Conservation (phyloP, 2,329 filamentous ascomycete genomes). For the Dendrostoma leiphaemia region DNA sequence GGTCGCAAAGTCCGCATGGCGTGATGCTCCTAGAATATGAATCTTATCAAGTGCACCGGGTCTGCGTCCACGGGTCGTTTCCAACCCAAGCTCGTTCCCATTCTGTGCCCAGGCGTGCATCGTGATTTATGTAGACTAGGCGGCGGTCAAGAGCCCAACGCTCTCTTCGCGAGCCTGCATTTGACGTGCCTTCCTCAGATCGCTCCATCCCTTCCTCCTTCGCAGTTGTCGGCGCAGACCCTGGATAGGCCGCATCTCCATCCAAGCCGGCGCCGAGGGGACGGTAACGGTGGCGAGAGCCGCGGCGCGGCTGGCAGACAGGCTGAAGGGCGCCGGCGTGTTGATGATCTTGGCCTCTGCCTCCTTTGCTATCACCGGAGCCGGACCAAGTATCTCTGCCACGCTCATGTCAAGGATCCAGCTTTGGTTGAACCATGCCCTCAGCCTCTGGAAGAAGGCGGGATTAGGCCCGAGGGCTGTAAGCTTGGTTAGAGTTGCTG, state of each 20-base stretch:
- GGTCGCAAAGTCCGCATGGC: no score
- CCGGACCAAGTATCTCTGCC: slow-evolving; percentile 6
- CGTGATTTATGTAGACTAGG: neutral
- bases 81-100: no score
- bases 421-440: slow-evolving; percentile 5
- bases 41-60: no score
- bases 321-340: slow-evolving; percentile 1
- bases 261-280: neutral
- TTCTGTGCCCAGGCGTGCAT: no score
- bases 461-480: slow-evolving; percentile 1
- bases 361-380: neutral
- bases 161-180: slow-evolving; percentile 1
- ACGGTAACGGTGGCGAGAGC: neutral
- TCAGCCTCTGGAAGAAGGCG: slow-evolving; percentile 1
- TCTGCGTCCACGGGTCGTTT: no score
- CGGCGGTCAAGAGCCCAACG: neutral
- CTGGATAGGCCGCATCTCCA: slow-evolving; percentile 3
- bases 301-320: neutral
- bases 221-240: slow-evolving; percentile 1
- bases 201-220: slow-evolving; percentile 8
- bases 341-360: slow-evolving; percentile 3
- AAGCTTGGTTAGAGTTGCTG: neutral
- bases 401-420: slow-evolving; percentile 2
- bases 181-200: neutral
- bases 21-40: no score